Evolutionary conservation across 1,139 yeast species (phyloP).

Genomic region (Geotrichum fermentans): DNA sequence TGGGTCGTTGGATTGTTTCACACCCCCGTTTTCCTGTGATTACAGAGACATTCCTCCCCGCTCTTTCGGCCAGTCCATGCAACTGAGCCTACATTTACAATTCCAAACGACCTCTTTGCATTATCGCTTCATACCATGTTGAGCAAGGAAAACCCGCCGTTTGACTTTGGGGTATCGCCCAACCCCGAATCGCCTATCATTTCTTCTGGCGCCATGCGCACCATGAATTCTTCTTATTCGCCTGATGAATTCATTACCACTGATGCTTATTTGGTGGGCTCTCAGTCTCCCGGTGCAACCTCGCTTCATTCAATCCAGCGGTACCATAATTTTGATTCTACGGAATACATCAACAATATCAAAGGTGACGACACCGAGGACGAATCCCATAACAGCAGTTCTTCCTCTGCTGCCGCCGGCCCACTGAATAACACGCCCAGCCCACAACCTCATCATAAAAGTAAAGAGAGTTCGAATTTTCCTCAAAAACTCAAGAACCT

Average conservation of each 20-base stretch:
- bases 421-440: background rate
- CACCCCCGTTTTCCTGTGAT: no score
- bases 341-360: no score
- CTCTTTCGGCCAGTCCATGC: no score
- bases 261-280: background rate
- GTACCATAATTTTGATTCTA: no score
- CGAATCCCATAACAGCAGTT: no score
- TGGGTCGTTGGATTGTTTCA: no score
- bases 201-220: background rate
- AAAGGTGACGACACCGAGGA: no score
- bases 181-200: background rate
- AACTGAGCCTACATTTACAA: no score
- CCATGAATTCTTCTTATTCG: background rate
- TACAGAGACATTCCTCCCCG: no score
- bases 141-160: background rate
- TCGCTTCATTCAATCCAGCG: background rate
- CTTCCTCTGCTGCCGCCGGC: background rate
- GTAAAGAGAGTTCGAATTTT: conserved; percentile 22
- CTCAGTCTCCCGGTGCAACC: background rate
- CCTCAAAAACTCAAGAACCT: conserved; percentile 32
- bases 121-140: no score
- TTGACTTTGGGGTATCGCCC: conserved; percentile 3
- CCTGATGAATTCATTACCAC: background rate
- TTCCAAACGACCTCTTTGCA: no score
- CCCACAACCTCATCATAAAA: background rate